Conservation (phyloP, 495 filamentous ascomycete genomes). For the Tuber indicum region DNA sequence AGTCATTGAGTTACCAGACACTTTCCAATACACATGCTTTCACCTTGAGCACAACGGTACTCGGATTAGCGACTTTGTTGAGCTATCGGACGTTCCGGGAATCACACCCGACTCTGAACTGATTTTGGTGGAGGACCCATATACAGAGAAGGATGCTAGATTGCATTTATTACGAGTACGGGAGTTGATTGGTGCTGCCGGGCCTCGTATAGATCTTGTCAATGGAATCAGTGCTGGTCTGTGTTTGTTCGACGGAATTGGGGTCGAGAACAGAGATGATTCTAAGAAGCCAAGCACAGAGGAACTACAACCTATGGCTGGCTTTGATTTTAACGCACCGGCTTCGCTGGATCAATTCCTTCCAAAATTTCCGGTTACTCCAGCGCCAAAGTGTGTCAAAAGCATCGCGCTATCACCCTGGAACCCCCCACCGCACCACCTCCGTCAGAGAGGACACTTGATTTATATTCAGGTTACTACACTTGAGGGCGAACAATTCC, state of each 20-base stretch:
- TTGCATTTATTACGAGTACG: constrained; percentile 85
- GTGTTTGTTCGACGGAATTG: constrained; percentile 70
- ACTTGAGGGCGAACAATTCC: constrained; percentile 84
- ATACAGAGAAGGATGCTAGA: constrained; percentile 96
- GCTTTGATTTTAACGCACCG: constrained; percentile 68
- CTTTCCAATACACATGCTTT: constrained; percentile 97
- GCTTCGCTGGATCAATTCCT: constrained; percentile 64
- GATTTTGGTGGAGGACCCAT: constrained; percentile 83
- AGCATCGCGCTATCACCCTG: constrained; percentile 80
- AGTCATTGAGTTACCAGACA: constrained; percentile 85
- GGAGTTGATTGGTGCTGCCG: constrained; percentile 86
- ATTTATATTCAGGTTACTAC: constrained; percentile 84
- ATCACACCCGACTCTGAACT: constrained; percentile 68
- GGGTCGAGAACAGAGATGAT: constrained; percentile 50
- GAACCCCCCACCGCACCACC: constrained; percentile 90
- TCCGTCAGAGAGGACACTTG: constrained; percentile 85
- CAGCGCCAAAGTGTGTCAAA: constrained; percentile 81
- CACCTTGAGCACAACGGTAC: constrained; percentile 82
- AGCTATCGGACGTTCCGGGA: constrained; percentile 83
- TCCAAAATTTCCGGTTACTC: constrained; percentile 52
- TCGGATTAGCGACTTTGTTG: constrained; percentile 89
- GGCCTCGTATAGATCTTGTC: constrained; percentile 78
- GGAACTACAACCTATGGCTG: constrained; percentile 52
- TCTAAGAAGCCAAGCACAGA: constrained; percentile 48
- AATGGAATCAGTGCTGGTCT: constrained; percentile 80